Conservation (phyloP, 495 filamentous ascomycete genomes). For the Evansstolkia leycettana region DNA sequence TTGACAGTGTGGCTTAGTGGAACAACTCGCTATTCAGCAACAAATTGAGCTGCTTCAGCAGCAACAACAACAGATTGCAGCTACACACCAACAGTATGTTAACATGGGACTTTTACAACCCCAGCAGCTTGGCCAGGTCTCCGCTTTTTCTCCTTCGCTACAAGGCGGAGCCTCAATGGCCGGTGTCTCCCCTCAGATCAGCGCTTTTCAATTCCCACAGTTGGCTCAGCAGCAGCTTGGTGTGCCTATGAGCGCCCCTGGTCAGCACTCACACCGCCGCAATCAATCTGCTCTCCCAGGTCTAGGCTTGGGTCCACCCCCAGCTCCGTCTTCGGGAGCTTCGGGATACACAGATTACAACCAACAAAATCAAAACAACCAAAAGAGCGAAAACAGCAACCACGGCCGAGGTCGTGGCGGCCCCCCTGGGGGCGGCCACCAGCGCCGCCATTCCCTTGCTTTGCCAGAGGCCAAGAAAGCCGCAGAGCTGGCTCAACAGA, state of each 20-base stretch:
- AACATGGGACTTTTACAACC: conserved; percentile 90
- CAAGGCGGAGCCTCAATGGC: conserved; percentile 44
- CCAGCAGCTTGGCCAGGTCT: conserved; percentile 60
- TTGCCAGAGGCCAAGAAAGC: conserved; percentile 96
- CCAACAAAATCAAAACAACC: conserved; percentile 41
- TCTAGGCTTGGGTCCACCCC: conserved; percentile 79
- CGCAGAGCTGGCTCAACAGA: conserved; percentile 91
- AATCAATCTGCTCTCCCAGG: conserved; percentile 96
- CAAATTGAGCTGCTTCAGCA: conserved; percentile 97
- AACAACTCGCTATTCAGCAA: conserved; percentile 97
- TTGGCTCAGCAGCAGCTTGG: conserved; percentile 64
- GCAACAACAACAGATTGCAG: conserved; percentile 95
- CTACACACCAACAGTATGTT: conserved; percentile 91
- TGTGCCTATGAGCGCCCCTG: conserved; percentile 64
- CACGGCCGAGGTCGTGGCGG: conserved; percentile 71
- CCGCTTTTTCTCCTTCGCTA: conserved; percentile 57
- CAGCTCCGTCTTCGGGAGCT: conserved; percentile 90
- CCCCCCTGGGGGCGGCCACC: conserved; percentile 65
- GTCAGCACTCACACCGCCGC: conserved; percentile 77
- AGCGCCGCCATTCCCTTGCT: conserved; percentile 88
- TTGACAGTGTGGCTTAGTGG: conserved; percentile 46
- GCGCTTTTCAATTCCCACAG: conserved; percentile 83
- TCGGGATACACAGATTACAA: conserved; percentile 82
- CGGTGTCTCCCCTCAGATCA: conserved; percentile 69
- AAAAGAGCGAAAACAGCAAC: conserved; percentile 56